A percentile compares a stretch with the other conserved stretches of the same genome.
Evolutionary conservation across 2,329 filamentous ascomycete species (phyloP).

Genomic region (Trichoderma cornu-damae): DNA sequence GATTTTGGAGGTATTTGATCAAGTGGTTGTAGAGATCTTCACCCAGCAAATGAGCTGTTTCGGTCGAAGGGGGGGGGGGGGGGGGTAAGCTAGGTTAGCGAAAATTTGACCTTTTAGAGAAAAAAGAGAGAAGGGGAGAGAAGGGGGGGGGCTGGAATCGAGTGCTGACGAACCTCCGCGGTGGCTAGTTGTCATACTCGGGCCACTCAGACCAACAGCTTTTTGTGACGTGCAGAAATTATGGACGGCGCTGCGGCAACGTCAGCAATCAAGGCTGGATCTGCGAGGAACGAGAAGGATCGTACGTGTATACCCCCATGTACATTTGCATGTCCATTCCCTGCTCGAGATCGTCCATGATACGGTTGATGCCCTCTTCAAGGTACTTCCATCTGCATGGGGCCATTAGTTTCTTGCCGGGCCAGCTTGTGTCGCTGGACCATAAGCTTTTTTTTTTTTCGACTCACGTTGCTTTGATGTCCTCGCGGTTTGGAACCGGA

Average conservation of each 20-base stretch:
- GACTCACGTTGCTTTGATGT: conserved; percentile 49
- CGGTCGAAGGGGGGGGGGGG: too few relatives aligned
- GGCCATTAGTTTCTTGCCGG: background rate
- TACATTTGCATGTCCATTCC: conserved; percentile 96
- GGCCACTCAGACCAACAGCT: conserved; percentile 58
- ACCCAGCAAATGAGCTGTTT: conserved; percentile 81
- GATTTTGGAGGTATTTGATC: conserved; percentile 73
- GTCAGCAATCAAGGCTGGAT: conserved; percentile 34
- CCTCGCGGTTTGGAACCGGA: conserved; percentile 56
- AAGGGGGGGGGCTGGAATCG: background rate
- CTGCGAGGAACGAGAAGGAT: conserved; percentile 4
- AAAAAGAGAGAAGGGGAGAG: background rate
- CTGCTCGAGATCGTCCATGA: conserved; percentile 87
- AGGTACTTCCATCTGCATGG: conserved; percentile 77
- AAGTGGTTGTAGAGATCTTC: conserved; percentile 94
- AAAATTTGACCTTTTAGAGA: background rate
- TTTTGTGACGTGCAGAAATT: conserved; percentile 99
- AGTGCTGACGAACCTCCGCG: conserved; percentile 54
- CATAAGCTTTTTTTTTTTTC: background rate
- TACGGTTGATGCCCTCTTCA: conserved; percentile 79
- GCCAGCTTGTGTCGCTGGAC: background rate
- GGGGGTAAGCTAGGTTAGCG: too few relatives aligned
- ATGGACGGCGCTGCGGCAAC: conserved; percentile 67
- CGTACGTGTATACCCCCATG: conserved; percentile 91
- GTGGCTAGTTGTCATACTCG: conserved; percentile 38